Evolutionary conservation across 1,284 basidiomycete genomes (phyloP).

Genomic region (Heterobasidion occidentale): DNA sequence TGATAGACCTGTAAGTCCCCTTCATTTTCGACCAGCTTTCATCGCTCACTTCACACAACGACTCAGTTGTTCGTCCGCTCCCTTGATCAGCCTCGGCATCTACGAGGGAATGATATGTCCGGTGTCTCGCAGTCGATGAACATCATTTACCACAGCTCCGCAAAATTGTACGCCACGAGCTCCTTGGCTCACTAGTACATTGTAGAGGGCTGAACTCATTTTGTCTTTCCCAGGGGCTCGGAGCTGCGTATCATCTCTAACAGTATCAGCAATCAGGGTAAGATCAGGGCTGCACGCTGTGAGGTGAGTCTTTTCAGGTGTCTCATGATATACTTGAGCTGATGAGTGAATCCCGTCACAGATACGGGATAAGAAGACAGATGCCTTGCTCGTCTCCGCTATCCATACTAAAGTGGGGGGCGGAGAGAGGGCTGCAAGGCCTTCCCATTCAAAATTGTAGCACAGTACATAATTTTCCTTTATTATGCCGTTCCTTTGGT

Average conservation of each 20-base stretch:
- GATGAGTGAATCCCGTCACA: not conserved
- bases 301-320: slow-evolving; percentile 27
- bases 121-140: slow-evolving; percentile 45
- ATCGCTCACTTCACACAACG: not conserved
- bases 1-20: not conserved
- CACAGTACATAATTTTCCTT: not conserved
- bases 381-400: not conserved
- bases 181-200: not conserved
- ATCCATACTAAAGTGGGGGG: not conserved
- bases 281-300: slow-evolving; percentile 34
- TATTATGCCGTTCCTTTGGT: too few relatives aligned
- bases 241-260: slow-evolving; percentile 34
- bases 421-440: not conserved
- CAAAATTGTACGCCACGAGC: slow-evolving; percentile 24
- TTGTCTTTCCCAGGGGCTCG: slow-evolving; percentile 27
- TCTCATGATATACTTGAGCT: not conserved
- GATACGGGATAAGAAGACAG: not conserved
- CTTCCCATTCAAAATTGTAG: not conserved
- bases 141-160: slow-evolving; percentile 39
- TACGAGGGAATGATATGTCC: slow-evolving; percentile 12
- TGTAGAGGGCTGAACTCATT: not conserved
- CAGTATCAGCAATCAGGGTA: slow-evolving; percentile 31
- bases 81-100: slow-evolving; percentile 33
- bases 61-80: slow-evolving; percentile 34
- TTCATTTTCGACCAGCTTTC: not conserved